These are phyloP conservation scores for Saussurea involucrata DNA, from an alignment of 129 eudicot genomes.

Conservation along the genomic window DNA sequence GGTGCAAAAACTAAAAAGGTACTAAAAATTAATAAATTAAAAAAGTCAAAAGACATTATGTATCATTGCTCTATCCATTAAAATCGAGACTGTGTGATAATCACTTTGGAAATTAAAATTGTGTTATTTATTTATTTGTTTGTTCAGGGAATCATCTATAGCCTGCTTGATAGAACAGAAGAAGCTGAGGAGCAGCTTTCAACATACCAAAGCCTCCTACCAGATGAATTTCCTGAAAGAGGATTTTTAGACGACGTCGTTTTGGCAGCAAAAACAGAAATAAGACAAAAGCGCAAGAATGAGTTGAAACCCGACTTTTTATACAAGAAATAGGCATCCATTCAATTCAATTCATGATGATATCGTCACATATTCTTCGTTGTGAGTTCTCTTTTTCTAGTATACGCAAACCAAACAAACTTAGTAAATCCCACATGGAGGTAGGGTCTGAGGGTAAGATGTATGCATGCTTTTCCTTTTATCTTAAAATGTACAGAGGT, in stretches of 20 bases:
- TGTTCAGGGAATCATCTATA: constrained; percentile 82
- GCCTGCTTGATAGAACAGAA: constrained; percentile 61
- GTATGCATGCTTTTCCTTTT: neutral
- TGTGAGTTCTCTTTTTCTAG: constrained; percentile 8
- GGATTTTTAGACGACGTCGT: constrained; percentile 87
- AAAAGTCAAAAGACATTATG: neutral
- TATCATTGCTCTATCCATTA: neutral
- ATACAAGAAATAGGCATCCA: constrained; percentile 25
- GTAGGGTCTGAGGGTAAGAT: neutral
- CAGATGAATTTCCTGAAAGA: constrained; percentile 92
- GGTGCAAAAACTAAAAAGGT: too few relatives aligned
- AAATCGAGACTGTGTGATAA: neutral
- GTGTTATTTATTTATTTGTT: neutral
- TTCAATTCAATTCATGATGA: neutral
- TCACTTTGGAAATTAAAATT: neutral
- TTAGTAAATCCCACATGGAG: neutral
- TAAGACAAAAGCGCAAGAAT: constrained; percentile 52
- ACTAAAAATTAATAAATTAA: too few relatives aligned
- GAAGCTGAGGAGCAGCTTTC: constrained; percentile 82
- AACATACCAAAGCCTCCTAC: constrained; percentile 72
- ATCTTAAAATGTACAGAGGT: too few relatives aligned
- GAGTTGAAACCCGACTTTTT: constrained; percentile 45
- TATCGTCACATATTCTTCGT: constrained; percentile 6
- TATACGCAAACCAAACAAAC: neutral
- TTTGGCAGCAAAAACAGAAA: constrained; percentile 76